phyloP scores from a whole-genome alignment of 495 filamentous ascomycete genomes.

The Talaromyces wortmannii region DNA sequence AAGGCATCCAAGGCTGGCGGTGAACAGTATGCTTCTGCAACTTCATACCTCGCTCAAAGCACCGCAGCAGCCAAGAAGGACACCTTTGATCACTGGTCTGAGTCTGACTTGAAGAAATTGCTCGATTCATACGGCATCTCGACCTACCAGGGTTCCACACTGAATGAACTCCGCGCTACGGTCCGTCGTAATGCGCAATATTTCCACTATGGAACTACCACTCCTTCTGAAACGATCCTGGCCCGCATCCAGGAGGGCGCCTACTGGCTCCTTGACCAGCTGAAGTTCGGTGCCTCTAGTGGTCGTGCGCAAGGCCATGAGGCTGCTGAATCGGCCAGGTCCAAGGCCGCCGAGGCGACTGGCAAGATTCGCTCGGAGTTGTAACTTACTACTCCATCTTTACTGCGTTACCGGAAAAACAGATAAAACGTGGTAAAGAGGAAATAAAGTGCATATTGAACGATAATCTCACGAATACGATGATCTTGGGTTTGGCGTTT shows the following conservation, averaged over 20 bases:
- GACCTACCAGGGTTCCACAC: conserved; percentile 60
- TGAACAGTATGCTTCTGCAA: conserved; percentile 62
- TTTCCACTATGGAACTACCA: conserved; percentile 70
- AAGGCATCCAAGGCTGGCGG: conserved; percentile 67
- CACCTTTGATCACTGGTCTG: conserved; percentile 76
- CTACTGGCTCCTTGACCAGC: conserved; percentile 54
- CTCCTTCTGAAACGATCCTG: conserved; percentile 56
- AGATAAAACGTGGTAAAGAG: background rate
- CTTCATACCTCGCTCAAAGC: conserved; percentile 61
- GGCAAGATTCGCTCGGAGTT: conserved; percentile 26
- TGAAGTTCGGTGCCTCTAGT: conserved; percentile 55
- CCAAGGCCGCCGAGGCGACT: conserved; percentile 23
- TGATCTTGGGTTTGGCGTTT: background rate
- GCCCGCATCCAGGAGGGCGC: conserved; percentile 53
- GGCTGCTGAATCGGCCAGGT: conserved; percentile 36
- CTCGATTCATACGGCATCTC: conserved; percentile 75
- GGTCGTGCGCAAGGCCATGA: conserved; percentile 53
- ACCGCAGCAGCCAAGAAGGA: conserved; percentile 63
- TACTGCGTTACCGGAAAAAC: background rate
- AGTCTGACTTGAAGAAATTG: conserved; percentile 73
- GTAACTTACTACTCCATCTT: conserved; percentile 8
- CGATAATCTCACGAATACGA: background rate
- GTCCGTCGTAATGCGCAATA: conserved; percentile 68
- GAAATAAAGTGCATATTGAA: background rate
- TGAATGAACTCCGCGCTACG: conserved; percentile 57